Base-by-base conservation (phyloP, 805 yeast species). In the Isabelozyma rhagii region DNA sequence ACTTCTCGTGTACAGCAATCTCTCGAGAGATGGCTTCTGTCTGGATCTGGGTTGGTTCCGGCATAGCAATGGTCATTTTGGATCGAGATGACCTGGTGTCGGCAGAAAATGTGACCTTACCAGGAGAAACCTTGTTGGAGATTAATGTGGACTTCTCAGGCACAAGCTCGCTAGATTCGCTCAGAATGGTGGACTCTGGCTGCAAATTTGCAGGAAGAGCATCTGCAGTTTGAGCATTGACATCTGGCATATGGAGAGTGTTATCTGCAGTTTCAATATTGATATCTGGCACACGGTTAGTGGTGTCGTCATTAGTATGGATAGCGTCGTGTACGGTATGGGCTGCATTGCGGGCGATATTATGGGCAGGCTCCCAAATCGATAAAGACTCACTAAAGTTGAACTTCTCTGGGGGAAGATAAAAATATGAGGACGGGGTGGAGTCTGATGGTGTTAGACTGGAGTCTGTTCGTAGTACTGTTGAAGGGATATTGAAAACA, bases 1-100 rank as follows among this genome's bases (percentile, higher is more conserved):
- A 49, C 25, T 52, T 53, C 14, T 43, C 36, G 29, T 58, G 61
- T n/a, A 55, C 50, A 17, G 53, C 57, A 14, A 57, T 59, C 28
- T 51, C 47, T 39, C 43, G 21, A 48, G 49, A 39, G 14, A 47
- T 28, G 4, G 51, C 54, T 7, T 55, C 55, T 8, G 44, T 15
- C 6, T 44, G 21, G 6, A 49, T 51, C 36, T 57, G 64, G 0
- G 49, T 43, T 10, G 70, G 69, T 15, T 55, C 54, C 1, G 72
- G 72, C 15, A 47, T 44, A 1, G 61, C 58, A 34, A 65, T 52
- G 39, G 46, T 49, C 40, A 51, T 45, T 41, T 31, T 45, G 39
- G 25, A 39, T 4, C 41, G 5, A 6, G 41, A 39, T 39, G 15
- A 14, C 5, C 44, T 42, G 7, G 43, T 15, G 15, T 44, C 46